Evolutionary conservation across 441 rosid species (phyloP).

Genomic region (Kokia cookei): DNA sequence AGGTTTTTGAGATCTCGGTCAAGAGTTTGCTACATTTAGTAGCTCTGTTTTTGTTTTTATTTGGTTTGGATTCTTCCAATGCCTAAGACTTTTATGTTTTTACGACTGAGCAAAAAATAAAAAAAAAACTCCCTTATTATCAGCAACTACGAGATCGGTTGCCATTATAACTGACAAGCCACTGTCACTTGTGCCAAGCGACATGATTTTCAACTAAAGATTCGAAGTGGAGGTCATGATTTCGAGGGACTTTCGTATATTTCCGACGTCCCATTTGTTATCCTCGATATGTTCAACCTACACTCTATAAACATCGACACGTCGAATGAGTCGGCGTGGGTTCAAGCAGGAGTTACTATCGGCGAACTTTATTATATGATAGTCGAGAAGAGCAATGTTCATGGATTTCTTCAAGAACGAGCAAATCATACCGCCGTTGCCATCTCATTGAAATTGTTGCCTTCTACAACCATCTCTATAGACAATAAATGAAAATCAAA

Average conservation of each 20-base stretch:
- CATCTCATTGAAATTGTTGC: not conserved
- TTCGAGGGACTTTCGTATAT: constrained; percentile 39
- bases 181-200: constrained; percentile 31
- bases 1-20: too few relatives aligned
- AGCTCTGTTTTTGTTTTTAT: too few relatives aligned
- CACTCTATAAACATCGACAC: constrained; percentile 25
- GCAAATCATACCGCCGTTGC: constrained; percentile 5
- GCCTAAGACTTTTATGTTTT: too few relatives aligned
- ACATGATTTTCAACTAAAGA: constrained; percentile 24
- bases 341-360: constrained; percentile 33
- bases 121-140: constrained; percentile 26
- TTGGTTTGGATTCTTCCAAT: too few relatives aligned
- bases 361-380: constrained; percentile 39
- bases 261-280: constrained; percentile 24
- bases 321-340: constrained; percentile 32
- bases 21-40: too few relatives aligned
- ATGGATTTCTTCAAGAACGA: constrained; percentile 38
- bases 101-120: not conserved
- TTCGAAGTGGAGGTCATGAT: constrained; percentile 53
- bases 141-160: constrained; percentile 30
- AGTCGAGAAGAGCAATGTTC: constrained; percentile 25
- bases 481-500: too few relatives aligned
- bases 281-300: constrained; percentile 44
- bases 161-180: constrained; percentile 43
- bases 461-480: too few relatives aligned